These are phyloP conservation scores for Panellus pusillus DNA, from an alignment of 768 basidiomycete species.

Conservation along the genomic window DNA sequence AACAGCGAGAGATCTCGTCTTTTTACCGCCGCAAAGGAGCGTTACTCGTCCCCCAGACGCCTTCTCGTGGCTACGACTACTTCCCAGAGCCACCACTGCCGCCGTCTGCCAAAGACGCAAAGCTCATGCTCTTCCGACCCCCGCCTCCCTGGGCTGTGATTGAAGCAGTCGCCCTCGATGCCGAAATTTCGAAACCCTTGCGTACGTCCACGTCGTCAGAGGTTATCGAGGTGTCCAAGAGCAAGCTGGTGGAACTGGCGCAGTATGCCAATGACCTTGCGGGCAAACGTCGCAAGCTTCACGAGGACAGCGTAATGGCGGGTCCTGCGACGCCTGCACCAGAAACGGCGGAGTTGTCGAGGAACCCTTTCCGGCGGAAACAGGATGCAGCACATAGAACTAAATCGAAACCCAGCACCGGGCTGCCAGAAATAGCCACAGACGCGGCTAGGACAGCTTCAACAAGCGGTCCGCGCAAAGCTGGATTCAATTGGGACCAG, in stretches of 20 bases:
- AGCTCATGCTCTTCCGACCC: slow-evolving; percentile 36
- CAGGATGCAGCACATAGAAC: no score
- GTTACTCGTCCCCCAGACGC: background rate
- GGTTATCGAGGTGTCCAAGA: slow-evolving; percentile 3
- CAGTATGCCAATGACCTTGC: slow-evolving; percentile 6
- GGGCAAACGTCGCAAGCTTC: slow-evolving; percentile 14
- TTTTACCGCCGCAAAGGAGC: slow-evolving; percentile 5
- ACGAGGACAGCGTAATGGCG: background rate
- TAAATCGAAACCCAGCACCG: no score
- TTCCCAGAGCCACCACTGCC: slow-evolving; percentile 3
- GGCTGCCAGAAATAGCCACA: background rate
- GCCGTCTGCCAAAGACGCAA: slow-evolving; percentile 24
- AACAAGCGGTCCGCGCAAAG: background rate
- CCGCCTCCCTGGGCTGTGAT: slow-evolving; percentile 39
- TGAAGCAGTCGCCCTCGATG: slow-evolving; percentile 12
- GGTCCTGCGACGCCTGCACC: background rate
- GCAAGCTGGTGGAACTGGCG: slow-evolving; percentile 13
- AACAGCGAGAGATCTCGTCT: slow-evolving; percentile 1
- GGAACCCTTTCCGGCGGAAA: slow-evolving; percentile 20
- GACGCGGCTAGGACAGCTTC: background rate
- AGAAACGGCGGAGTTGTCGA: slow-evolving; percentile 8
- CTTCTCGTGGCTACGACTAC: slow-evolving; percentile 13
- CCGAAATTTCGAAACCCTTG: background rate
- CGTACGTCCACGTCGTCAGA: background rate
- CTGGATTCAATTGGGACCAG: slow-evolving; percentile 19